A percentile compares a stretch with the other conserved stretches of the same genome.
Evolutionary conservation across 257 asterid genomes (phyloP).

Genomic region (Petrea volubilis): DNA sequence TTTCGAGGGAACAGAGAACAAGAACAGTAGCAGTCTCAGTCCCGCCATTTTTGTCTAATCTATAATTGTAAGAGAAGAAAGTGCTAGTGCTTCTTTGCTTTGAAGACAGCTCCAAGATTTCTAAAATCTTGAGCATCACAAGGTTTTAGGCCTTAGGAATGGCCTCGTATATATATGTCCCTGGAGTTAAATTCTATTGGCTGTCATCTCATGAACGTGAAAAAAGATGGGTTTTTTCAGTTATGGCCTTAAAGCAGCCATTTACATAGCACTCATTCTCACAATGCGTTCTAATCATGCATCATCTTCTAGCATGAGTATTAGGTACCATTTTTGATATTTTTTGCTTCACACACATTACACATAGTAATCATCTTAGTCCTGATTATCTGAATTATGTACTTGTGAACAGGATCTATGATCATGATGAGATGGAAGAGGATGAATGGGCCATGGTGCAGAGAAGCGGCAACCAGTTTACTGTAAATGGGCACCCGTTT

Average conservation of each 20-base stretch:
- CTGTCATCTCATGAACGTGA: conserved; percentile 9
- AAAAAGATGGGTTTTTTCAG: conserved; percentile 17
- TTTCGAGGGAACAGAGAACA: neutral
- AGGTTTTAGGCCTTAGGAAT: neutral
- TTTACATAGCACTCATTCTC: neutral
- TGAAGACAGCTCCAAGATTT: conserved; percentile 29
- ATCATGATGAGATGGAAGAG: conserved; percentile 24
- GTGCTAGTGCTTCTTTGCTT: conserved; percentile 34
- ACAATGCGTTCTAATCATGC: conserved; percentile 7
- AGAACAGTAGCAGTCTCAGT: neutral
- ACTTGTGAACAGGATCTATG: conserved; percentile 4
- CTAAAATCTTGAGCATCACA: conserved; percentile 21
- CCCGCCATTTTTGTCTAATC: conserved; percentile 12
- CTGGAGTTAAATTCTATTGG: neutral
- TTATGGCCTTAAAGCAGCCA: neutral
- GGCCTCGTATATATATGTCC: neutral
- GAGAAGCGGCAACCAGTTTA: conserved; percentile 69
- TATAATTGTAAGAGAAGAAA: conserved; percentile 18
- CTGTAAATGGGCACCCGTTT: conserved; percentile 66
- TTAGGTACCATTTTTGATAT: neutral
- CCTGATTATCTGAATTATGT: neutral
- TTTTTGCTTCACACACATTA: neutral
- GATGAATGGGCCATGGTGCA: conserved; percentile 67
- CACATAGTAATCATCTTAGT: neutral
- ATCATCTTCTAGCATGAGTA: conserved; percentile 15